Base-by-base conservation (phyloP, 768 basidiomycete species). In the Leccinum uliginosum region DNA sequence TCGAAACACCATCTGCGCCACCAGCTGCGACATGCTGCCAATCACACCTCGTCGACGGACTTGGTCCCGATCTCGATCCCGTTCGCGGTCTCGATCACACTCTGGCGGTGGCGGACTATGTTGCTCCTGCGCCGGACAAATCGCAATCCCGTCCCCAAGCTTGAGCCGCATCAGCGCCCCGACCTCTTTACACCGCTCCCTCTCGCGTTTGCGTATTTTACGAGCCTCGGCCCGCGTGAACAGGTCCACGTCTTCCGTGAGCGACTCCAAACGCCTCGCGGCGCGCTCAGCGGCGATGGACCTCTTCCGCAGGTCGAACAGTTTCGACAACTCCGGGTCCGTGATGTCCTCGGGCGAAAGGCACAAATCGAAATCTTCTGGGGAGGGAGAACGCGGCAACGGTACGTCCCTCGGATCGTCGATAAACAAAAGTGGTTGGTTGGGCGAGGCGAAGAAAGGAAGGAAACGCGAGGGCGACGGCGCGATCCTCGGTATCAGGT, bases 161-260 rank as follows among this genome's bases (percentile, higher is more conserved):
- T 86, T 86, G 59, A 86, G 65, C 62, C 82, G 74, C 59, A 87
- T 68, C 58, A 86, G 71, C 32, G 80, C 74, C 9, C 78, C 76
- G 11, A 86, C 70, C 72, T 87, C 85, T 59, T 78, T 76, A 23
- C 76, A 75, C 40, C 78, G 72, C 68, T 84, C 85, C 62, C 79
- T 79, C 62, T 82, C 80, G 50, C 74, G 71, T 67, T 81, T 83
- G 59, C 79, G 71, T 60, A 54, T 66, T 58, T 72, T 76, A 60
- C 76, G 70, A 53, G 77, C 78, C 62, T 79, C 81, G 58, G 71
- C 72, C 32, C 74, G 72, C 56, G 67, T 62, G 56, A 73, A 71
- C 58, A 73, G 71, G 64, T 73, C 71, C n/a, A 71, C 71, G 53
- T 74, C 71, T 19, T 73, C 72, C 24, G 70, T 62, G 58, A 74